phyloP scores from a whole-genome alignment of 2,329 filamentous ascomycete genomes.

The Tricladium varicosporioides region DNA sequence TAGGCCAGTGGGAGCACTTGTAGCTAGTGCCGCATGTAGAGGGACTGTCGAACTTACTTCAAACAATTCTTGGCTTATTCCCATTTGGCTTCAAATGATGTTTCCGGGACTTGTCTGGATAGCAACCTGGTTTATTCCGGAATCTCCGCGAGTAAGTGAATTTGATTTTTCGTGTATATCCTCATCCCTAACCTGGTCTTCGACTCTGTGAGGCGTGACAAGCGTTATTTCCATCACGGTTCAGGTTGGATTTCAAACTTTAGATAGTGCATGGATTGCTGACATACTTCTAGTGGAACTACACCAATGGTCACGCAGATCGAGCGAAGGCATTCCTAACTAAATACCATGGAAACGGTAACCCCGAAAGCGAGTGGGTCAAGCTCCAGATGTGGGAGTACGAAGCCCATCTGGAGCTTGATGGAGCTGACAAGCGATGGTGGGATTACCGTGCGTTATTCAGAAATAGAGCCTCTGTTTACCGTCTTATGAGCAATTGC shows the following conservation, averaged over 20 bases:
- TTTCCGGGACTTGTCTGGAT: constrained; percentile 45
- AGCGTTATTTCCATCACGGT: too few relatives aligned
- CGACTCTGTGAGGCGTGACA: too few relatives aligned
- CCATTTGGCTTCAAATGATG: constrained; percentile 48
- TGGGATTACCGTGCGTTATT: constrained; percentile 55
- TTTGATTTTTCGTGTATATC: too few relatives aligned
- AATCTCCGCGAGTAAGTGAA: constrained; percentile 60
- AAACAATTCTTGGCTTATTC: constrained; percentile 48
- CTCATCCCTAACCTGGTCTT: too few relatives aligned
- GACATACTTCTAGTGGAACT: too few relatives aligned
- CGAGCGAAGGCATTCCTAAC: constrained; percentile 52
- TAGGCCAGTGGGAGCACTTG: constrained; percentile 49
- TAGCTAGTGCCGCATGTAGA: constrained; percentile 53
- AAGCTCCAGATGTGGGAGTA: constrained; percentile 48
- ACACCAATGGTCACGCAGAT: constrained; percentile 51
- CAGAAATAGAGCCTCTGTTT: constrained; percentile 46
- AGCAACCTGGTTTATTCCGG: constrained; percentile 54
- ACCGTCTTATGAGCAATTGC: constrained; percentile 50
- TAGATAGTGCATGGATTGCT: too few relatives aligned
- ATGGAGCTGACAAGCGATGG: constrained; percentile 53
- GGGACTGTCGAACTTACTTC: constrained; percentile 44
- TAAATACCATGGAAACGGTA: constrained; percentile 54
- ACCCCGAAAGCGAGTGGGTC: constrained; percentile 48
- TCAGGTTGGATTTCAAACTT: too few relatives aligned
- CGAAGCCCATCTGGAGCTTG: constrained; percentile 46